Evolutionary conservation across 768 basidiomycete genomes (phyloP).

Genomic region (Collybia nuda): DNA sequence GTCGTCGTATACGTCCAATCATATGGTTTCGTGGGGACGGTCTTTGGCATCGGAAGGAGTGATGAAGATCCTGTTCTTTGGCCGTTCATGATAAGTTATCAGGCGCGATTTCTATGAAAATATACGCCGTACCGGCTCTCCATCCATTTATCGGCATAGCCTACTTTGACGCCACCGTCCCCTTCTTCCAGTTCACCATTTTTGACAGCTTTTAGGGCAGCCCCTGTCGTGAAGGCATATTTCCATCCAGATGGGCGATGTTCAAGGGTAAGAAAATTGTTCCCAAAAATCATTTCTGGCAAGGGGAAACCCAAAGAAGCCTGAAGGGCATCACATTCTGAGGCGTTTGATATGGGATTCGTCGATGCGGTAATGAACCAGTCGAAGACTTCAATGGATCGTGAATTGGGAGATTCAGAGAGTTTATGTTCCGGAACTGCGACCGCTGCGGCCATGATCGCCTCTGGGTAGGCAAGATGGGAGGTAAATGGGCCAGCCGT

Average conservation of each 20-base stretch:
- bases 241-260: constrained; percentile 66
- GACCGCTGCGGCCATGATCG: constrained; percentile 39
- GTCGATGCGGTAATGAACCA: constrained; percentile 76
- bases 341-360: constrained; percentile 77
- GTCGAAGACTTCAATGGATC: constrained; percentile 62
- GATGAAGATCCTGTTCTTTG: constrained; percentile 69
- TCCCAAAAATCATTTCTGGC: constrained; percentile 97
- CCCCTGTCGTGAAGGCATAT: constrained; percentile 63
- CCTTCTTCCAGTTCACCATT: constrained; percentile 73
- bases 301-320: constrained; percentile 69
- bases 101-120: constrained; percentile 1
- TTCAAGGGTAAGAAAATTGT: constrained; percentile 68
- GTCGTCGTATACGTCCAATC: constrained; percentile 98
- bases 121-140: constrained; percentile 67
- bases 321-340: constrained; percentile 71
- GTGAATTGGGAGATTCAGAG: constrained; percentile 66
- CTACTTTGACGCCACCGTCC: constrained; percentile 92
- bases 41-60: constrained; percentile 63
- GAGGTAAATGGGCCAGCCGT: background rate
- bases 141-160: constrained; percentile 93
- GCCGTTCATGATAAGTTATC: background rate
- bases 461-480: constrained; percentile 10
- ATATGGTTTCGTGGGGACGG: constrained; percentile 80
- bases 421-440: constrained; percentile 64
- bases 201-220: constrained; percentile 72